Percentiles rank a stretch among this genome's conserved stretches.
These are phyloP conservation scores for Collybia sp. DNA, from an alignment of 768 basidiomycete genomes.

Conservation along the genomic window DNA sequence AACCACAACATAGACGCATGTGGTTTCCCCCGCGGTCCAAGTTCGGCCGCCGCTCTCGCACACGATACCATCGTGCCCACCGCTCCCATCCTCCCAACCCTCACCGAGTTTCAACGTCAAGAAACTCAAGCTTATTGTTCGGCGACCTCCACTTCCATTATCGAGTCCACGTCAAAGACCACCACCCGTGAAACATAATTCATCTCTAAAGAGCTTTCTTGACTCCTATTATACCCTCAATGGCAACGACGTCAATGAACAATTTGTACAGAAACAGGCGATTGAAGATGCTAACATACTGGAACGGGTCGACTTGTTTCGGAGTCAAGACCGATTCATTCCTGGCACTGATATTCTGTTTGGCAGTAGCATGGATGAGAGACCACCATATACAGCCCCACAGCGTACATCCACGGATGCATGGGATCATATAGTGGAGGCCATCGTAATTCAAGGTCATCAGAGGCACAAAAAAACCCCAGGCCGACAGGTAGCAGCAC, in stretches of 20 bases:
- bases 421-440: constrained; percentile 59
- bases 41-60: constrained; percentile 1
- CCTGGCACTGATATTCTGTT: constrained; percentile 31
- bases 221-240: constrained; percentile 56
- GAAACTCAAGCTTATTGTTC: constrained; percentile 65
- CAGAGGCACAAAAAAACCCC: constrained; percentile 23
- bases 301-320: constrained; percentile 26
- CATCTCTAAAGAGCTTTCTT: constrained; percentile 54
- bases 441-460: constrained; percentile 24
- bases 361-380: constrained; percentile 19
- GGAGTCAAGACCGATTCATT: constrained; percentile 32
- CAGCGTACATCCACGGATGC: constrained; percentile 35
- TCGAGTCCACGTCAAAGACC: constrained; percentile 71
- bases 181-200: constrained; percentile 40
- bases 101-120: constrained; percentile 38
- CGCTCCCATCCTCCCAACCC: constrained; percentile 8
- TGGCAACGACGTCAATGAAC: constrained; percentile 40
- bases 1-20: no score
- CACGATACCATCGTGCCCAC: no score
- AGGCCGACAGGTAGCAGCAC: constrained; percentile 34
- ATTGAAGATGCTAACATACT: constrained; percentile 27
- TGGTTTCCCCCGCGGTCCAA: neutral
- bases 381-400: constrained; percentile 20
- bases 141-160: constrained; percentile 52
- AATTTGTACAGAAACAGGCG: constrained; percentile 17